Conservation (phyloP, 2,329 filamentous ascomycete genomes). For the Pseudopyricularia javanii region DNA sequence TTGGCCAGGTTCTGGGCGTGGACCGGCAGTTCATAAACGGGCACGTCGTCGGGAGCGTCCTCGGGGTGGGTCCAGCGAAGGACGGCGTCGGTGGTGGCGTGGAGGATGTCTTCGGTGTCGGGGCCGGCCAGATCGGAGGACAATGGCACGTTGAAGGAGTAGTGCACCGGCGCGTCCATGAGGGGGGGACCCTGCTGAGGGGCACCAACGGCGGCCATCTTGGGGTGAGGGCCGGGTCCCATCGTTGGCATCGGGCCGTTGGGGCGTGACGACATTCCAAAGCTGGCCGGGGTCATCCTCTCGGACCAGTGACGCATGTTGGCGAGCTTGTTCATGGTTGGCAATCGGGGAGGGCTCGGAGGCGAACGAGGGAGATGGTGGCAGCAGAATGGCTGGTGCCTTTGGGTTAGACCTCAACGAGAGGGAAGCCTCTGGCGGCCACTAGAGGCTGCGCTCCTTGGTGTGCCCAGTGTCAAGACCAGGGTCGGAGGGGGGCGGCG, state of each 20-base stretch:
- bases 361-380: not conserved
- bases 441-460: not conserved
- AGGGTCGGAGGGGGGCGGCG: conserved; percentile 7
- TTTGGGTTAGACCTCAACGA: conserved; percentile 2
- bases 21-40: conserved; percentile 81
- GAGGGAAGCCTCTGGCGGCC: conserved; percentile 4
- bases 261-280: conserved; percentile 47
- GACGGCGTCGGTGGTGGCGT: conserved; percentile 78
- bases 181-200: conserved; percentile 54
- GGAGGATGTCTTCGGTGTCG: conserved; percentile 87
- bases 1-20: conserved; percentile 77
- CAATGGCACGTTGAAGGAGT: conserved; percentile 96
- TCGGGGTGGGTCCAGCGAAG: conserved; percentile 89
- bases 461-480: not conserved
- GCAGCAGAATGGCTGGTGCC: not conserved
- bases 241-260: conserved; percentile 43
- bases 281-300: conserved; percentile 52
- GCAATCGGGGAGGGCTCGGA: not conserved
- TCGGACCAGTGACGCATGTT: conserved; percentile 61
- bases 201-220: conserved; percentile 37
- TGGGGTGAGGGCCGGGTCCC: conserved; percentile 37
- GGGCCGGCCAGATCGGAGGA: conserved; percentile 84
- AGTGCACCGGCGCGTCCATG: conserved; percentile 69
- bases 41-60: conserved; percentile 71
- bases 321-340: conserved; percentile 60